phyloP scores from a whole-genome alignment of 352 stramenopile species.

The Hyphochytrium catenoides region DNA sequence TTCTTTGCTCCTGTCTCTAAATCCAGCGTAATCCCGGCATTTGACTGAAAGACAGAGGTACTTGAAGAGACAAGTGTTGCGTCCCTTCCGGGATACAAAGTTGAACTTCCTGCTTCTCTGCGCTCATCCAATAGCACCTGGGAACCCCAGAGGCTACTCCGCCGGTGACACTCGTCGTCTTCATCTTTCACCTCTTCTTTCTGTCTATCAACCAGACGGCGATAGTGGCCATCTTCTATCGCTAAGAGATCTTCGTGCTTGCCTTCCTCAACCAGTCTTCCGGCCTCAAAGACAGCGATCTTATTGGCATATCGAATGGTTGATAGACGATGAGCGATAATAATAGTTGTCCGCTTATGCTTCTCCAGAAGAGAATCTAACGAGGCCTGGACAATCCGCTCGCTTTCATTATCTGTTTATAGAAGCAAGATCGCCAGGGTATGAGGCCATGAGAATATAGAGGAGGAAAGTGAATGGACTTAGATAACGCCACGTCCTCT shows the following conservation, averaged over 20 bases:
- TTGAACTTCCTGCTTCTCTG: too few species aligned
- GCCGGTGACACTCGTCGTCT: too few species aligned
- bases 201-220: slow-evolving; percentile 11
- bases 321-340: slow-evolving; percentile 41
- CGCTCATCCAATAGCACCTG: too few species aligned
- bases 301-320: slow-evolving; percentile 37
- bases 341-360: slow-evolving; percentile 23
- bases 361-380: slow-evolving; percentile 21
- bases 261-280: slow-evolving; percentile 28
- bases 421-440: too few species aligned
- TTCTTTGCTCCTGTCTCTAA: not conserved
- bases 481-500: too few species aligned
- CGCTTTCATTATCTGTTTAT: slow-evolving; percentile 20
- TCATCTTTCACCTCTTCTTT: not conserved
- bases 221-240: slow-evolving; percentile 14
- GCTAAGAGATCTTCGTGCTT: slow-evolving; percentile 11
- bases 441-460: too few species aligned
- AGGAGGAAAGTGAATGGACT: too few species aligned
- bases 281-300: slow-evolving; percentile 28
- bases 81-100: too few species aligned
- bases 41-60: not conserved
- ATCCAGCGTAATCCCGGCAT: not conserved
- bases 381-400: slow-evolving; percentile 25
- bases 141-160: too few species aligned
- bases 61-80: too few species aligned